Evolutionary conservation across 164 flowering plant genomes (phyloP), one percentile per base, ranked within the genome.

Genomic region (Vitis rotundifolia): DNA sequence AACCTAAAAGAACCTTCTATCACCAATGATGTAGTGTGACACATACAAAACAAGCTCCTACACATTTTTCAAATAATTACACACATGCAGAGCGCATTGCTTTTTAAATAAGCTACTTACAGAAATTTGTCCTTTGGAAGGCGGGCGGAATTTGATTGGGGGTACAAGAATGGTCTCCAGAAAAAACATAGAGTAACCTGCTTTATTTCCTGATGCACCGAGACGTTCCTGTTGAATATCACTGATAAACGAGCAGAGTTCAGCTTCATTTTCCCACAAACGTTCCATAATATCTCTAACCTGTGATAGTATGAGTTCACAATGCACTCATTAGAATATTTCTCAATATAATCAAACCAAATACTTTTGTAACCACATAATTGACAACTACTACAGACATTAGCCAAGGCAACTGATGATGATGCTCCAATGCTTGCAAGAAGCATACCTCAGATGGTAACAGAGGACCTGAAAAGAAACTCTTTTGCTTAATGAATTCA

Each of bases 81-180:
- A 44, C 11, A 44, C 10, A 37, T 52, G 15, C 15, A 11, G 13
- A 60, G 12, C 18, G 54, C 44, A 37, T 37, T 37, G 44, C 44
- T 37, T 37, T 2, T 6, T 37, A 37, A 37, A 37, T 12, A 66
- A 54, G 50, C 11, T 19, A 79, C 97, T 87, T 81, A 94, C 97
- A 61, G 85, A 71, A 75, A 81, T 87, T 74, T 86, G 88, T 29
- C 83, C 89, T 63, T 76, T 86, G 52, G 96, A 51, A 37, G 97
- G 91, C 6, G 98, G 97, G 5, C 99, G 88, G 75, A 93, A 96
- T 82, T 86, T 96, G 68, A 77, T 84, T 14, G 99, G 98, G 68
- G 97, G 90, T n/a, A 96, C 98, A 74, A 92, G 93, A 67, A 96
- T 50, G 48, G 89, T 78, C 53, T 89, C 88, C 9, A 93, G 68